A percentile compares a stretch with the other conserved stretches of the same genome.
These are phyloP conservation scores for Geranomyces variabilis DNA, from an alignment of 192 early-diverging fungal genomes.

Conservation along the genomic window DNA sequence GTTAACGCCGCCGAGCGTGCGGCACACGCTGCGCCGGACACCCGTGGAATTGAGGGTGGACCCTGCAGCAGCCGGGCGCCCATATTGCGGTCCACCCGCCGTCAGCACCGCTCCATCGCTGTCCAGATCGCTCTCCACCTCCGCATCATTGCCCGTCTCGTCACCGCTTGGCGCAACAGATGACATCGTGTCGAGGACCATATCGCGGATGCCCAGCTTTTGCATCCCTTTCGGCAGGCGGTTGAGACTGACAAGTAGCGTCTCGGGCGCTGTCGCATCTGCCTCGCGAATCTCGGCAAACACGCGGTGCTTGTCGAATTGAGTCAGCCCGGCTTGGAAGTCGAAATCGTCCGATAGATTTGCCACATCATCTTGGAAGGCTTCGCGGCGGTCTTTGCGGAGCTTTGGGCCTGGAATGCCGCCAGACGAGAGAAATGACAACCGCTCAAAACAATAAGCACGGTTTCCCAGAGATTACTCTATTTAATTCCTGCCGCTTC, in stretches of 20 bases:
- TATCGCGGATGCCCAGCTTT: conserved; percentile 62
- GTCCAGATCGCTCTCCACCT: conserved; percentile 48
- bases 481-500: conserved; percentile 1
- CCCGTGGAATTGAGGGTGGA: neutral
- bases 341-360: conserved; percentile 48
- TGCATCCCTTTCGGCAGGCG: conserved; percentile 43
- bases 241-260: conserved; percentile 72
- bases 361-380: conserved; percentile 26
- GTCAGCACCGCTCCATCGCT: conserved; percentile 28
- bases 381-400: conserved; percentile 15
- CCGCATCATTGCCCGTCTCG: conserved; percentile 56
- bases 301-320: conserved; percentile 68
- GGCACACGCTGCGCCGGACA: conserved; percentile 24
- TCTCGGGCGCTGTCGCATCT: conserved; percentile 73
- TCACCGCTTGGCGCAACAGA: conserved; percentile 33
- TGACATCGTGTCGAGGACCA: conserved; percentile 61
- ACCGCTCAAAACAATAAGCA: neutral
- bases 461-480: neutral
- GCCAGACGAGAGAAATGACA: neutral
- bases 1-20: conserved; percentile 44
- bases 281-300: conserved; percentile 71
- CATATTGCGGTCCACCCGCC: neutral
- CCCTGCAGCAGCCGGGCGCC: neutral
- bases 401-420: neutral
- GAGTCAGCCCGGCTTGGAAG: conserved; percentile 45